These are phyloP conservation scores for Stephania cephalantha DNA, from an alignment of 164 flowering plant genomes.

Conservation along the genomic window DNA sequence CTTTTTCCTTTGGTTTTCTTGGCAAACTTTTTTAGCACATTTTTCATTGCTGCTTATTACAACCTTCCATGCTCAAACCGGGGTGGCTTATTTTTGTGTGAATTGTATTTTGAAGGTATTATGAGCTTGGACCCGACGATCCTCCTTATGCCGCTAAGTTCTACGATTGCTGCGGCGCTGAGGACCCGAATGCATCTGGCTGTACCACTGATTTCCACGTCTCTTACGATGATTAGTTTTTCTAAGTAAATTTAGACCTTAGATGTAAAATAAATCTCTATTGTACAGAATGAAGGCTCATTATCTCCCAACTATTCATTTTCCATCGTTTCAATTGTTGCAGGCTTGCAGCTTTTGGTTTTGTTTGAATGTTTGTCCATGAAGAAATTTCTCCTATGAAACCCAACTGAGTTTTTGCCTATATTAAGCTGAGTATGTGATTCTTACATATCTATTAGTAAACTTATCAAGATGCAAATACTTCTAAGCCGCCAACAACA, in stretches of 20 bases:
- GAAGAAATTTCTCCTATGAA: not conserved
- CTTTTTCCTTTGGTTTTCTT: no score
- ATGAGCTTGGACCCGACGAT: constrained; percentile 69
- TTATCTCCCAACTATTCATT: not conserved
- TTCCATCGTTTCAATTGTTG: not conserved
- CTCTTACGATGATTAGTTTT: constrained; percentile 57
- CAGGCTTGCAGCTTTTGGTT: not conserved
- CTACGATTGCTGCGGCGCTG: constrained; percentile 83
- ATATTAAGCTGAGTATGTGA: not conserved
- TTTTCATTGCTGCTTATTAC: no score
- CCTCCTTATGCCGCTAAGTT: constrained; percentile 89
- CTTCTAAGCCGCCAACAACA: no score
- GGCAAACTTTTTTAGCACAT: no score
- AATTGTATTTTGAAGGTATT: constrained; percentile 47
- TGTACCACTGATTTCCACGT: constrained; percentile 55
- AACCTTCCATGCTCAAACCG: no score
- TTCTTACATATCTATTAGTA: no score
- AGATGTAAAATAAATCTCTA: not conserved
- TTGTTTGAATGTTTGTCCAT: not conserved
- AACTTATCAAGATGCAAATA: no score
- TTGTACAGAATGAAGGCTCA: not conserved
- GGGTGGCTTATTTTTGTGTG: constrained; percentile 9
- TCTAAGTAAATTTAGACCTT: not conserved
- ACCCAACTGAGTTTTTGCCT: not conserved
- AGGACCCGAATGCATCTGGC: constrained; percentile 65